A percentile compares a stretch with the other conserved stretches of the same genome.
Conservation (phyloP, 345 rosid genomes). For the Durio zibethinus region DNA sequence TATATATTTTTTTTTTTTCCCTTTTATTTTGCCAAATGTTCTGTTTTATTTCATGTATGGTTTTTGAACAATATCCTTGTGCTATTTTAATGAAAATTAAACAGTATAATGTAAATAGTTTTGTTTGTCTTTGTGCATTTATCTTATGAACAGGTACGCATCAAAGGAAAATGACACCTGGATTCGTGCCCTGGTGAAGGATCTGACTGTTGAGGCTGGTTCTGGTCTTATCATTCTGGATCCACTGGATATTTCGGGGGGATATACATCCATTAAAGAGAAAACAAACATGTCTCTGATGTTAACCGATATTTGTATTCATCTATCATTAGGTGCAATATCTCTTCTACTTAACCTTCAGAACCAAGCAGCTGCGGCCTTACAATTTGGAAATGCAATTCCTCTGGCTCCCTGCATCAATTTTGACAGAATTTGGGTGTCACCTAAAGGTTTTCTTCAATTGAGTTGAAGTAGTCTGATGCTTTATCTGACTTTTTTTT, state of each 20-base stretch:
- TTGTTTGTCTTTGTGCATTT: background rate
- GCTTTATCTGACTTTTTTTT: background rate
- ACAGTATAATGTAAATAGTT: background rate
- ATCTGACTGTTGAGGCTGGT: slow-evolving; percentile 84
- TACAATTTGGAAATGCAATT: slow-evolving; percentile 82
- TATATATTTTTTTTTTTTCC: background rate
- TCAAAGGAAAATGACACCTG: slow-evolving; percentile 92
- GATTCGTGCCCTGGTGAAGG: slow-evolving; percentile 84
- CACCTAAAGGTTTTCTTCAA: slow-evolving; percentile 65
- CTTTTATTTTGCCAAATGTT: background rate
- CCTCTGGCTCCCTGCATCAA: slow-evolving; percentile 86
- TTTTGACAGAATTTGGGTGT: slow-evolving; percentile 82
- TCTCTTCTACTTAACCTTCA: slow-evolving; percentile 85
- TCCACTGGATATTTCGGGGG: slow-evolving; percentile 87
- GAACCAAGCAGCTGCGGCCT: slow-evolving; percentile 70
- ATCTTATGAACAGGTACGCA: slow-evolving; percentile 63
- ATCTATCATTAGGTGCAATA: slow-evolving; percentile 78
- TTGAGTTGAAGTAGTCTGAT: slow-evolving; percentile 18
- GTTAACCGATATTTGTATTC: slow-evolving; percentile 81
- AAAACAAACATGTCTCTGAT: slow-evolving; percentile 80
- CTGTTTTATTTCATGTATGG: background rate
- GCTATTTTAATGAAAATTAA: background rate
- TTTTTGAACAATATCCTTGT: background rate
- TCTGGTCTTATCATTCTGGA: slow-evolving; percentile 92
- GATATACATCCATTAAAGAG: slow-evolving; percentile 87